Evolutionary conservation across 2,329 filamentous ascomycete species (phyloP).

Genomic region (Lomentospora prolificans): DNA sequence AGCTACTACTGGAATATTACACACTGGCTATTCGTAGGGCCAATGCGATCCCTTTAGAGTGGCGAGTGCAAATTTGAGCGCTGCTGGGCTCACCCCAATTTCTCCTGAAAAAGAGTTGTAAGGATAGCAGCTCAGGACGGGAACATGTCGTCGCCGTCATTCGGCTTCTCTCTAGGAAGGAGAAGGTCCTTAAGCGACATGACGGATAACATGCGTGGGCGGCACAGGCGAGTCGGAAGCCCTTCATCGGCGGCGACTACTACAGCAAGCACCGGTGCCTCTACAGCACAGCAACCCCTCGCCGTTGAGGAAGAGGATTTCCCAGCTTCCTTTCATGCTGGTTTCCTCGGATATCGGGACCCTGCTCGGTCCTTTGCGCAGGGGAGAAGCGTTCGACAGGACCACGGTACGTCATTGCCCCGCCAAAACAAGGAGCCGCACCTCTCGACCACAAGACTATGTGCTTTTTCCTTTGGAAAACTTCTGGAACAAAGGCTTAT

Average conservation of each 20-base stretch:
- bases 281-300: constrained; percentile 12
- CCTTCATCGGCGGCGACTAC: not conserved
- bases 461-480: too few species aligned
- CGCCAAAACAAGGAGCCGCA: not conserved
- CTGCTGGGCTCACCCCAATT: not conserved
- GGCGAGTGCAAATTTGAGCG: not conserved
- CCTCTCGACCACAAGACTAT: not conserved
- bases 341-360: constrained; percentile 39
- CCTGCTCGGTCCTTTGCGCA: constrained; percentile 65
- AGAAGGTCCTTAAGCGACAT: not conserved
- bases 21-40: not conserved
- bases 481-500: not conserved
- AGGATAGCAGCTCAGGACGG: not conserved
- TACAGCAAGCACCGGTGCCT: constrained; percentile 5
- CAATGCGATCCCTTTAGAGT: not conserved
- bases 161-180: not conserved
- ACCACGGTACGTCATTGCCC: constrained; percentile 33
- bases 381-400: constrained; percentile 48
- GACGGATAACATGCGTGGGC: not conserved
- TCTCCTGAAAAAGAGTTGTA: too few species aligned
- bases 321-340: constrained; percentile 26
- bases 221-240: not conserved
- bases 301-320: constrained; percentile 17
- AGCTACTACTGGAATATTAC: not conserved
- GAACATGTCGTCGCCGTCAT: constrained; percentile 4